Base-by-base conservation (phyloP, 257 asterid genomes). In the Henckelia pumila region DNA sequence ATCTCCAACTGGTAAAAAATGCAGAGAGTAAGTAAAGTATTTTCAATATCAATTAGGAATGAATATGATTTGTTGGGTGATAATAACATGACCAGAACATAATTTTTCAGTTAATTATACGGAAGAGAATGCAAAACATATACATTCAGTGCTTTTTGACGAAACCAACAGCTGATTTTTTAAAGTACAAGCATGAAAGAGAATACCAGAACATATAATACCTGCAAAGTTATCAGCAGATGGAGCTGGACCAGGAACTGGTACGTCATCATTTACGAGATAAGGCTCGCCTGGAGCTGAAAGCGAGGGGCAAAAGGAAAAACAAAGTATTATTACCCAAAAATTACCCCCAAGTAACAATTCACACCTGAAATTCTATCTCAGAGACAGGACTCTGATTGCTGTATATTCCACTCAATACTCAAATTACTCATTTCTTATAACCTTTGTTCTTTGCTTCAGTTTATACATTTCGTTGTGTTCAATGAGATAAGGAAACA, bases 261-360 rank as follows among this genome's bases (percentile, higher is more conserved):
- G 78, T 19, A 81, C 72, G 32, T 50, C 73, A 67, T 81, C 84
- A 71, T 79, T 71, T 49, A 70, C 67, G 6, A 80, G 85, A 80
- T 83, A 82, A 50, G 95, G 92, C 47, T 85, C 88, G 10, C 99
- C 99, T 26, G 99, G 99, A 82, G 82, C 99, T 93, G 87, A 67
- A 71, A 76, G 73, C 7, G 56, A 59, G 23, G 60, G 28, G 64
- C 30, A 65, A 67, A 30, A 53, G 65, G 71, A 64, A 32, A 20
- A 69, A 37, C 10, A 10, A 37, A 35, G 62, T 20, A 49, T 40
- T 25, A 53, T 35, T 35, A 40, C 16, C 32, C 44, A 69, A 32
- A 13, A 7, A 17, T 2, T n/a, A n/a, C n/a, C n/a, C 44, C 28
- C 25, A 22, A 21, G 1, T 44, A 7, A 55, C 11, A 33, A 72